A percentile compares a stretch with the other conserved stretches of the same genome.
phyloP scores from a whole-genome alignment of 768 basidiomycete genomes.

The Imleria badia region DNA sequence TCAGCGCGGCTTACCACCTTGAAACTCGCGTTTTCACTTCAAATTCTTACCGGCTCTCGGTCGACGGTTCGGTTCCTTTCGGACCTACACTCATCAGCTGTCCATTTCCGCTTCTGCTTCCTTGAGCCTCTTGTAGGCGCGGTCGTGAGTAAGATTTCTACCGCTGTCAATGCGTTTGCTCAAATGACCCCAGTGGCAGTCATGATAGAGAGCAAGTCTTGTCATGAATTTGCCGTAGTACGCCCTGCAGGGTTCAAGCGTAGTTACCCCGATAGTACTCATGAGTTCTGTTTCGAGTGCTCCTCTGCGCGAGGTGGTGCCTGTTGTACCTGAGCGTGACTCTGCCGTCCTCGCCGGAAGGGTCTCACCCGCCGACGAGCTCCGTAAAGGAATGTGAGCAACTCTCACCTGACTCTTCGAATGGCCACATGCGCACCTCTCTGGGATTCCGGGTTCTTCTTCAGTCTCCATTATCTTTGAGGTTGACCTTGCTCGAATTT shows the following conservation, averaged over 20 bases:
- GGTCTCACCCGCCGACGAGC: not conserved
- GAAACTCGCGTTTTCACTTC: too few relatives aligned
- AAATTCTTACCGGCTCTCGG: too few relatives aligned
- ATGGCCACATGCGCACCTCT: not conserved
- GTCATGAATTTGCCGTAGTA: not conserved
- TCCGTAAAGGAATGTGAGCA: too few relatives aligned
- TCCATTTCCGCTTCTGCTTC: not conserved
- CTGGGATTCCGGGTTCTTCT: not conserved
- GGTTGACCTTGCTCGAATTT: too few relatives aligned
- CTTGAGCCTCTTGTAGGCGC: not conserved
- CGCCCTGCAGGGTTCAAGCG: too few relatives aligned
- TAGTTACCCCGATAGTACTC: too few relatives aligned
- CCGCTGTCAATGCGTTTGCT: not conserved
- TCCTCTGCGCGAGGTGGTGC: slow-evolving; percentile 21
- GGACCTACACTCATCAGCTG: not conserved
- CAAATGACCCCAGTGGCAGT: too few relatives aligned
- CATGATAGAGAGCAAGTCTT: not conserved
- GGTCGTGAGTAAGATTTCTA: too few relatives aligned
- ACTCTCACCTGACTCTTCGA: not conserved
- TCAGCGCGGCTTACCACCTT: too few relatives aligned
- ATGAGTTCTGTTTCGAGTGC: too few relatives aligned
- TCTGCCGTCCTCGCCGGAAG: not conserved
- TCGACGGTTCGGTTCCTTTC: not conserved
- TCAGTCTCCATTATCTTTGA: too few relatives aligned
- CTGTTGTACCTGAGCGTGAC: not conserved